Conservation (phyloP, 2,329 filamentous ascomycete species). For the Alternaria infectoria region DNA sequence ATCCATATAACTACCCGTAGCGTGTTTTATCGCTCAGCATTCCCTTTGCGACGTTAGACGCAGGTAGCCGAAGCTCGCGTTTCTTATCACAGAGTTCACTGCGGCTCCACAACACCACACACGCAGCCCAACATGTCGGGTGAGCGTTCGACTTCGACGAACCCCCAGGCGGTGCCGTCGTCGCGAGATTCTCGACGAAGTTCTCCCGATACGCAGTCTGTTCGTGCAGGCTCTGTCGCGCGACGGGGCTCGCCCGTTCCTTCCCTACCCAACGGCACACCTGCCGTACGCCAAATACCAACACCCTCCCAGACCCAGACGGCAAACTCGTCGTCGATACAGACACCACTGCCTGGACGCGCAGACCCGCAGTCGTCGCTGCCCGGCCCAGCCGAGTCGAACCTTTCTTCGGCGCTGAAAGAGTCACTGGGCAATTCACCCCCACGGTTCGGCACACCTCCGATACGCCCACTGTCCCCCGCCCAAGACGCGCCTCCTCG, state of each 20-base stretch:
- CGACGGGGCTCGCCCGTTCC: conserved; percentile 63
- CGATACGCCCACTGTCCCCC: conserved; percentile 65
- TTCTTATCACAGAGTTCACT: conserved; percentile 1
- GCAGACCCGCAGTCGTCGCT: conserved; percentile 63
- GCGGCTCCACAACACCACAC: conserved; percentile 8
- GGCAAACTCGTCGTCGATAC: conserved; percentile 45
- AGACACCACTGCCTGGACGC: conserved; percentile 70
- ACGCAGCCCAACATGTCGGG: conserved; percentile 26
- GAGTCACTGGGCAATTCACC: conserved; percentile 74
- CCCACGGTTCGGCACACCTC: conserved; percentile 67
- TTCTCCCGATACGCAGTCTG: conserved; percentile 48
- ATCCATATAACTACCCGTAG: not conserved
- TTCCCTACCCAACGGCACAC: conserved; percentile 51
- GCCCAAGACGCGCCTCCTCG: conserved; percentile 53
- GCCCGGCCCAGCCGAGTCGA: conserved; percentile 82
- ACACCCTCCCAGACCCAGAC: conserved; percentile 59
- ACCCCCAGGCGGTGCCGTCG: conserved; percentile 33
- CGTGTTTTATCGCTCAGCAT: conserved; percentile 3
- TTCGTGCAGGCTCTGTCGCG: conserved; percentile 61
- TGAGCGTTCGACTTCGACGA: conserved; percentile 28
- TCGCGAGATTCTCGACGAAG: conserved; percentile 32
- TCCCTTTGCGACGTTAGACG: conserved; percentile 26
- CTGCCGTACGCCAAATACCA: conserved; percentile 59
- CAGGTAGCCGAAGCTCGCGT: conserved; percentile 26
- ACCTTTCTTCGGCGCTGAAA: conserved; percentile 84